Evolutionary conservation across 2,329 filamentous ascomycete species (phyloP).

Genomic region (Capronia coronata): DNA sequence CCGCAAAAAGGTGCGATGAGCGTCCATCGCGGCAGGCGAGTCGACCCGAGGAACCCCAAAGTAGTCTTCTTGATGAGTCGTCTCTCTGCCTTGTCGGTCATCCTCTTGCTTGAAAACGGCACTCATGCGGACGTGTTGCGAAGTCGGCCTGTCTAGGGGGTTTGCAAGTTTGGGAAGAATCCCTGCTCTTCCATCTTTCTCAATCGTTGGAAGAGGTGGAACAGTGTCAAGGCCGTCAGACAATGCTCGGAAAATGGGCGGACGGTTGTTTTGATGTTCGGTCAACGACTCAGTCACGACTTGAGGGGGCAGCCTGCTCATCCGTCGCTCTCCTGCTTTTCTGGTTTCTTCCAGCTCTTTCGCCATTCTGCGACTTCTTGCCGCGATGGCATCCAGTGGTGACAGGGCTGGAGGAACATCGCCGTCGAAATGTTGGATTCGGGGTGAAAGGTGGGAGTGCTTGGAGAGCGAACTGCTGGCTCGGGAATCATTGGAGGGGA

Average conservation of each 20-base stretch:
- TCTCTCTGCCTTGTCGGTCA: background rate
- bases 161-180: slow-evolving; percentile 38
- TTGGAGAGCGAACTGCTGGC: slow-evolving; percentile 33
- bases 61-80: slow-evolving; percentile 22
- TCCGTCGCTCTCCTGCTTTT: slow-evolving; percentile 61
- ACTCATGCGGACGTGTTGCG: slow-evolving; percentile 70
- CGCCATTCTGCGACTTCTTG: slow-evolving; percentile 81
- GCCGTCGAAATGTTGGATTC: slow-evolving; percentile 64
- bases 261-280: slow-evolving; percentile 54
- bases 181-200: slow-evolving; percentile 29
- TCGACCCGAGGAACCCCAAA: slow-evolving; percentile 25
- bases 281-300: slow-evolving; percentile 75
- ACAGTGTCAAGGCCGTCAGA: slow-evolving; percentile 49
- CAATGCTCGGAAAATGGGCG: slow-evolving; percentile 72
- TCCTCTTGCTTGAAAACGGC: slow-evolving; percentile 41
- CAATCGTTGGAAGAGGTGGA: slow-evolving; percentile 41
- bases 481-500: slow-evolving; percentile 36
- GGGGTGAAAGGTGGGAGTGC: slow-evolving; percentile 62
- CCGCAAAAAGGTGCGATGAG: slow-evolving; percentile 1
- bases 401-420: slow-evolving; percentile 85
- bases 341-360: slow-evolving; percentile 76
- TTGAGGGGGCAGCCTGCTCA: slow-evolving; percentile 78
- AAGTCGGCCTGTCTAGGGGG: slow-evolving; percentile 55
- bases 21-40: slow-evolving; percentile 26
- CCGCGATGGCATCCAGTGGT: slow-evolving; percentile 87